Evolutionary conservation across 371 early-diverging fungal genomes (phyloP).

Genomic region (Entomophthora muscae): DNA sequence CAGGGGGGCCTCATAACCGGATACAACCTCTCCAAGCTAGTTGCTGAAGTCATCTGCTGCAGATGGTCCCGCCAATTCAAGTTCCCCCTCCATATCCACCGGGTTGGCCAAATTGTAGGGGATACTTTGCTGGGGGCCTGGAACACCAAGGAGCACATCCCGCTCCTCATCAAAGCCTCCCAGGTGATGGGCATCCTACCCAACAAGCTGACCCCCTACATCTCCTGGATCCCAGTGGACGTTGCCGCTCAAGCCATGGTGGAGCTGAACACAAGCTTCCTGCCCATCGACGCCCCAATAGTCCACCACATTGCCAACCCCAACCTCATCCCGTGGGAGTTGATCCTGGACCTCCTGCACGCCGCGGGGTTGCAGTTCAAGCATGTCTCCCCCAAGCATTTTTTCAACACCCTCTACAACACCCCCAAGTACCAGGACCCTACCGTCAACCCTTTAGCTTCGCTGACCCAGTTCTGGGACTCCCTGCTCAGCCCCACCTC

Average conservation of each 20-base stretch:
- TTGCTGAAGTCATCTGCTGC: conserved; percentile 15
- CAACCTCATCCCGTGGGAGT: neutral
- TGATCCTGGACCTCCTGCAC: neutral
- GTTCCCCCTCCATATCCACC: conserved; percentile 19
- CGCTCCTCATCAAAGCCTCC: conserved; percentile 11
- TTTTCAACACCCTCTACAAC: neutral
- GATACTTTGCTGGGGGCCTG: conserved; percentile 20
- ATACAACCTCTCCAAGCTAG: conserved; percentile 22
- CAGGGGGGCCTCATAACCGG: conserved; percentile 15
- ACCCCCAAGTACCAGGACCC: neutral
- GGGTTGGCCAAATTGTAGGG: conserved; percentile 23
- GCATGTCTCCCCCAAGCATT: neutral
- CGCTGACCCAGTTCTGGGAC: conserved; percentile 1
- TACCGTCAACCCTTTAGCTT: conserved; percentile 3
- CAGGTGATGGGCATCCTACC: neutral
- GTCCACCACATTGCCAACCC: conserved; percentile 6
- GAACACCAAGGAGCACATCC: conserved; percentile 22
- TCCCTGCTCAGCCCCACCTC: neutral
- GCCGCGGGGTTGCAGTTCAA: neutral
- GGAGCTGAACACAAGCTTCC: too few species aligned
- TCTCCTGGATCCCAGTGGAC: conserved; percentile 7
- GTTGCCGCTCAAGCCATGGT: neutral
- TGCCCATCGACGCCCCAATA: neutral
- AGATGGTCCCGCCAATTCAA: conserved; percentile 13
- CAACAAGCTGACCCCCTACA: neutral